A percentile compares a stretch with the other conserved stretches of the same genome.
Evolutionary conservation across 2,329 filamentous ascomycete genomes (phyloP).

Genomic region (Colletotrichum sp.): DNA sequence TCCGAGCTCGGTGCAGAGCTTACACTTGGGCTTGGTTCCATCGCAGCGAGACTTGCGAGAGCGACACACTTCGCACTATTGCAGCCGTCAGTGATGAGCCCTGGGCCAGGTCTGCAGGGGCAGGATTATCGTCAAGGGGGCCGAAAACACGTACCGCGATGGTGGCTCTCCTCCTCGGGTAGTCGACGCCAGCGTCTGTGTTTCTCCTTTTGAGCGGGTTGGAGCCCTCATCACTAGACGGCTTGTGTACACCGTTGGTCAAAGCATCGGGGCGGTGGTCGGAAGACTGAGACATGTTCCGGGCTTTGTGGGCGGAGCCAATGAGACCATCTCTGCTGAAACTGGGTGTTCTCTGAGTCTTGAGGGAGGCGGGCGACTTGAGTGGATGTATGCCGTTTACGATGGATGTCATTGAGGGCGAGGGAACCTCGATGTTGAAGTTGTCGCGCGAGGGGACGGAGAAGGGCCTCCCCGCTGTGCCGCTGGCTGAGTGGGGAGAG

Average conservation of each 20-base stretch:
- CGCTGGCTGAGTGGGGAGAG: conserved; percentile 50
- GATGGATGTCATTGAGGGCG: conserved; percentile 45
- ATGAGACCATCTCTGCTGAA: conserved; percentile 62
- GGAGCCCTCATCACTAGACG: conserved; percentile 54
- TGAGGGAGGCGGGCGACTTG: conserved; percentile 57
- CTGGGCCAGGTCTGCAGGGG: conserved; percentile 5
- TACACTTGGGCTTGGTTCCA: conserved; percentile 81
- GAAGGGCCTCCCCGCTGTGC: conserved; percentile 46
- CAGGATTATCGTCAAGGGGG: conserved; percentile 22
- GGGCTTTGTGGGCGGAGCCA: conserved; percentile 56
- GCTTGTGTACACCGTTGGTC: conserved; percentile 51
- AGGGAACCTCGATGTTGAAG: conserved; percentile 55
- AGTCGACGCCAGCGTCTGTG: conserved; percentile 66
- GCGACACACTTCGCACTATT: conserved; percentile 81
- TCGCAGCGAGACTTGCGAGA: conserved; percentile 82
- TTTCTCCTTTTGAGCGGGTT: conserved; percentile 67
- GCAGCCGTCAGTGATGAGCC: not conserved
- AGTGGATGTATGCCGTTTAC: conserved; percentile 46
- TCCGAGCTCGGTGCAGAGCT: conserved; percentile 81
- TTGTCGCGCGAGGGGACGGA: conserved; percentile 50
- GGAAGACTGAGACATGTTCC: conserved; percentile 61
- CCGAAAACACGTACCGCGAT: conserved; percentile 62
- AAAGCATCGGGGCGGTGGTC: conserved; percentile 49
- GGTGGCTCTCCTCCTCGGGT: conserved; percentile 67
- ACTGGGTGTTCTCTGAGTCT: conserved; percentile 50